These are phyloP conservation scores for Fusarium nanum DNA, from an alignment of 2,329 filamentous ascomycete species.

Conservation along the genomic window DNA sequence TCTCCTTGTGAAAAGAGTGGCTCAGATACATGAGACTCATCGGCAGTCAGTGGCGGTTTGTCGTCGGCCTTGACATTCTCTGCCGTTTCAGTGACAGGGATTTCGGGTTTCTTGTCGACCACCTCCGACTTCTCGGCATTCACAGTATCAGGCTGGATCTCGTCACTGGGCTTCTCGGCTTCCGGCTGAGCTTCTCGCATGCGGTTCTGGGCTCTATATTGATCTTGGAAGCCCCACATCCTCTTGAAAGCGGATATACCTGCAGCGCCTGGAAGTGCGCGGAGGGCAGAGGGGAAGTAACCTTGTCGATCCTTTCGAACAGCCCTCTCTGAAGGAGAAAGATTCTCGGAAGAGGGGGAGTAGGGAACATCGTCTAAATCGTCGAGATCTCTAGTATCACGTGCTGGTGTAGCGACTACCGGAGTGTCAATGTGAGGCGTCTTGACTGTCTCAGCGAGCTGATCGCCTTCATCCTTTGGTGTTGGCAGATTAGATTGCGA, in stretches of 20 bases:
- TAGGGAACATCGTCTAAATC: constrained; percentile 24
- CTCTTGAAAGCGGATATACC: constrained; percentile 36
- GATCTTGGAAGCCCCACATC: constrained; percentile 38
- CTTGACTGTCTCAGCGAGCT: constrained; percentile 14
- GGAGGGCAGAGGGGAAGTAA: constrained; percentile 41
- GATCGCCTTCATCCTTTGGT: background rate
- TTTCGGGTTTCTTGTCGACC: constrained; percentile 9
- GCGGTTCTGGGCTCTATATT: constrained; percentile 7
- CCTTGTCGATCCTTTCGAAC: constrained; percentile 25
- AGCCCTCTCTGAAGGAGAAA: constrained; percentile 9
- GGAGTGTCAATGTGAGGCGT: background rate
- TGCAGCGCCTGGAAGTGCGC: constrained; percentile 32
- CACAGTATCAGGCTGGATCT: background rate
- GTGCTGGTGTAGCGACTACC: background rate
- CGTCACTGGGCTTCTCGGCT: background rate
- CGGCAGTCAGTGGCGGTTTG: background rate
- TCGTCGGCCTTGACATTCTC: constrained; percentile 9
- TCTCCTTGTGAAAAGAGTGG: constrained; percentile 51
- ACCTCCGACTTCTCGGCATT: constrained; percentile 9
- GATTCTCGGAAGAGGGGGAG: constrained; percentile 13
- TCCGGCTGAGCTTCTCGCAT: constrained; percentile 9
- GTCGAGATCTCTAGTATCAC: constrained; percentile 5
- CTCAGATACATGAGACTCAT: constrained; percentile 47
- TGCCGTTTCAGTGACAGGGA: background rate
- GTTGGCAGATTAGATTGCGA: background rate